Evolutionary conservation across 441 rosid species (phyloP).

Genomic region (Arabidopsis lyrata): DNA sequence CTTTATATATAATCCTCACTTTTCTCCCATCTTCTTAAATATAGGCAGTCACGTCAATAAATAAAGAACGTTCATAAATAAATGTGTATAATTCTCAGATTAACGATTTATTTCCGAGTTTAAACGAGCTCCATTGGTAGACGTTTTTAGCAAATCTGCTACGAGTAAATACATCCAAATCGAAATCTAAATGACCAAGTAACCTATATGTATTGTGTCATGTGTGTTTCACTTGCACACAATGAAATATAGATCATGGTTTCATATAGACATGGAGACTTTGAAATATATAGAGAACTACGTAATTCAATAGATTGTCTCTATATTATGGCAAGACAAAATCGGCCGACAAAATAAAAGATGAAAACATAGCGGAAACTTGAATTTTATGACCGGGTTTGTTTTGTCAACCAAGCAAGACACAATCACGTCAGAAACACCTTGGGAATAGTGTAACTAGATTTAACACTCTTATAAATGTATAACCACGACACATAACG

Average conservation of each 20-base stretch:
- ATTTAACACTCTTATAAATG: slow-evolving; percentile 3
- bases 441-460: slow-evolving; percentile 32
- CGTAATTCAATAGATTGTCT: neutral
- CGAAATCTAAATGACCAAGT: neutral
- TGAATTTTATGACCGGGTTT: slow-evolving; percentile 9
- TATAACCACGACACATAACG: slow-evolving; percentile 30
- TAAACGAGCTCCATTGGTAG: neutral
- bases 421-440: slow-evolving; percentile 15
- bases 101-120: neutral
- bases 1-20: slow-evolving; percentile 25
- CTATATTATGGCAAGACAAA: slow-evolving; percentile 11
- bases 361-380: slow-evolving; percentile 13
- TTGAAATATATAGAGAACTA: neutral
- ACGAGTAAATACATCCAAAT: neutral
- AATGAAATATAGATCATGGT: neutral
- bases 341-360: neutral
- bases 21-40: slow-evolving; percentile 18
- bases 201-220: neutral
- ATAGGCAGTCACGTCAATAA: slow-evolving; percentile 17
- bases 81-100: neutral
- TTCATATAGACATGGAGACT: too few species aligned
- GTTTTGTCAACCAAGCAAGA: slow-evolving; percentile 35
- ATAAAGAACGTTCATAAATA: too few species aligned
- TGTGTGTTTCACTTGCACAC: neutral
- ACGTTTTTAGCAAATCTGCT: neutral